Evolutionary conservation across 176 grass and related monocot species (phyloP).

Genomic region (Saccharum officinarum): DNA sequence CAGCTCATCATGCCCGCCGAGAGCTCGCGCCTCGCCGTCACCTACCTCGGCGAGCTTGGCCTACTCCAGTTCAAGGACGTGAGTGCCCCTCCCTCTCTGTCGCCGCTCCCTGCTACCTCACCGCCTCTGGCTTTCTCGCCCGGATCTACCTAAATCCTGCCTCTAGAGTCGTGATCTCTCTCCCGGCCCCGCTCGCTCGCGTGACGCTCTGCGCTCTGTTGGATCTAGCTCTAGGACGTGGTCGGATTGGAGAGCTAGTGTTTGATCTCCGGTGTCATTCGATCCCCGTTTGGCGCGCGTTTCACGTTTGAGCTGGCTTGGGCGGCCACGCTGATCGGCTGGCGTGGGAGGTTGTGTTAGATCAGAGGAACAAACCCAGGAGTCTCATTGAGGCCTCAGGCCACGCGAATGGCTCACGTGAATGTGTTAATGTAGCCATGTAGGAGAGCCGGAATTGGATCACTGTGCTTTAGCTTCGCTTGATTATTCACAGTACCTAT

Average conservation of each 20-base stretch:
- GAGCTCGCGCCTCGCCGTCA: constrained; percentile 77
- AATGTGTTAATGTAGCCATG: constrained; percentile 1
- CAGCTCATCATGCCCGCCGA: constrained; percentile 98
- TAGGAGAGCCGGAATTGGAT: constrained; percentile 4
- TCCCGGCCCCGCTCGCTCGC: background rate
- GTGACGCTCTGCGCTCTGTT: background rate
- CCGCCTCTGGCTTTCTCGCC: background rate
- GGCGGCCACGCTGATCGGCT: background rate
- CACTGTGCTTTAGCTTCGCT: constrained; percentile 19
- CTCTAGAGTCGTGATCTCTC: constrained; percentile 28
- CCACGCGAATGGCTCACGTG: background rate
- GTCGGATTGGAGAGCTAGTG: background rate
- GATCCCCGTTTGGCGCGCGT: constrained; percentile 19
- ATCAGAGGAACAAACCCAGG: background rate
- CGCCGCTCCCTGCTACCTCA: constrained; percentile 1
- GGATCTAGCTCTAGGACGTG: constrained; percentile 35
- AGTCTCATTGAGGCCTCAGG: background rate
- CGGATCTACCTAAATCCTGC: constrained; percentile 39
- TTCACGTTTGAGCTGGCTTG: constrained; percentile 28
- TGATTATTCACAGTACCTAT: constrained; percentile 2
- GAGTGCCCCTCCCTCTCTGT: constrained; percentile 35
- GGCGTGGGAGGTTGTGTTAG: constrained; percentile 1
- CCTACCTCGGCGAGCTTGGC: constrained; percentile 96
- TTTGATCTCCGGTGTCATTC: constrained; percentile 27
- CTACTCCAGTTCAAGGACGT: constrained; percentile 99